Percentiles rank a stretch among this genome's conserved stretches.
Evolutionary conservation across 192 early-diverging fungal genomes (phyloP).

Genomic region (Dissophora globulifera): DNA sequence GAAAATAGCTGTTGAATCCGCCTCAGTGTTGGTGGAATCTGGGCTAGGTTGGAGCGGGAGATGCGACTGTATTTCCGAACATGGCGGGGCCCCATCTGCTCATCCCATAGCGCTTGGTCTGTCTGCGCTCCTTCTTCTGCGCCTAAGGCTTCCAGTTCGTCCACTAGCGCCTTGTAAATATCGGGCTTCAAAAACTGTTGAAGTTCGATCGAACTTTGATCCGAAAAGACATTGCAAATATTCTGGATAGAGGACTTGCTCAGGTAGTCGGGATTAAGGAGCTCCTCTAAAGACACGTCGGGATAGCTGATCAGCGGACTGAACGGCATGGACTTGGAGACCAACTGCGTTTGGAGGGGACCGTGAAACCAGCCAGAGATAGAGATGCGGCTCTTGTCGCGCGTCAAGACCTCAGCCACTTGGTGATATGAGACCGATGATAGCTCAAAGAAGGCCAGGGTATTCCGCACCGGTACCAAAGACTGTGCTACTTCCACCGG

Average conservation of each 20-base stretch:
- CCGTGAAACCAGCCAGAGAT: constrained; percentile 79
- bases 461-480: constrained; percentile 64
- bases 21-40: constrained; percentile 9
- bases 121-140: constrained; percentile 21
- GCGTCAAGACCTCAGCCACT: constrained; percentile 61
- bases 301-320: background rate
- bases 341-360: constrained; percentile 51
- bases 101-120: constrained; percentile 18
- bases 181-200: constrained; percentile 52
- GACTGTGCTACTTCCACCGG: constrained; percentile 57
- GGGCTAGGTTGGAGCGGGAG: constrained; percentile 16
- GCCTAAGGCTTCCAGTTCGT: constrained; percentile 37
- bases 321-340: constrained; percentile 43
- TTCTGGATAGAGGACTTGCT: constrained; percentile 27
- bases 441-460: constrained; percentile 69
- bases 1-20: constrained; percentile 40
- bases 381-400: constrained; percentile 61
- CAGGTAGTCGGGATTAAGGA: constrained; percentile 64
- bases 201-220: constrained; percentile 54
- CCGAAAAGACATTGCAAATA: constrained; percentile 59
- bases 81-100: constrained; percentile 57
- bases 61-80: constrained; percentile 59
- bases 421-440: constrained; percentile 71
- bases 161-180: constrained; percentile 36
- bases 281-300: constrained; percentile 27